A percentile compares a stretch with the other conserved stretches of the same genome.
phyloP scores from a whole-genome alignment of 345 rosid genomes.

The Hibiscus tridactylites region DNA sequence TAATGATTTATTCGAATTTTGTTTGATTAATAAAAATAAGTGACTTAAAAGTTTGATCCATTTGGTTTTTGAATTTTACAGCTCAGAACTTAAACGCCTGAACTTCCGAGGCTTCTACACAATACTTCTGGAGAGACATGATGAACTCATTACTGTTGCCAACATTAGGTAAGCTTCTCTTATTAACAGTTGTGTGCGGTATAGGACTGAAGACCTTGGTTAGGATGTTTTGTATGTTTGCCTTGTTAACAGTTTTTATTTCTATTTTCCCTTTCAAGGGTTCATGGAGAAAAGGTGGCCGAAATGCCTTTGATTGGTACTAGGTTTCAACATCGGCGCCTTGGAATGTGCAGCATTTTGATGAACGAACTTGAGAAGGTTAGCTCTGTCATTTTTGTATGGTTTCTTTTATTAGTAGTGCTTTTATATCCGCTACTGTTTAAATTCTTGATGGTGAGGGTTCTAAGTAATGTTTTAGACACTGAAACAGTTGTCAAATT shows the following conservation, averaged over 20 bases:
- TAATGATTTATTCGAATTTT: no score
- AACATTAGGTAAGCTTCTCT: slow-evolving; percentile 44
- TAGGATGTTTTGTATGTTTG: slow-evolving; percentile 2
- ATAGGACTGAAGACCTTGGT: background rate
- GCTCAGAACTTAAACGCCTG: slow-evolving; percentile 56
- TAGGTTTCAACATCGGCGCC: slow-evolving; percentile 31
- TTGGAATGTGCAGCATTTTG: slow-evolving; percentile 57
- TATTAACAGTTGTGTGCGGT: background rate
- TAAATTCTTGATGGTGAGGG: background rate
- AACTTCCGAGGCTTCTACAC: slow-evolving; percentile 79
- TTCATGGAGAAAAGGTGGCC: slow-evolving; percentile 3
- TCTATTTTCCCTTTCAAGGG: slow-evolving; percentile 1
- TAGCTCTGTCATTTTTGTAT: slow-evolving; percentile 10
- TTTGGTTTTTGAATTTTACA: slow-evolving; percentile 19
- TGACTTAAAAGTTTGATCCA: slow-evolving; percentile 1
- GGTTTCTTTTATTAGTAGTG: background rate
- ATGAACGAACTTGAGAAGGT: slow-evolving; percentile 62
- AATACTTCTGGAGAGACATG: slow-evolving; percentile 57
- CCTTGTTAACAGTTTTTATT: slow-evolving; percentile 18
- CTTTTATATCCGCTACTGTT: background rate
- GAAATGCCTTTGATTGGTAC: slow-evolving; percentile 32
- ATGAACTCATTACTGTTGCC: slow-evolving; percentile 60
- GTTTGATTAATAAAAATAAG: background rate
- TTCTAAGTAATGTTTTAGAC: background rate
- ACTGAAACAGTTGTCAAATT: background rate